Conservation (phyloP, 31 red algal species). For the Porphyra umbilicalis region DNA sequence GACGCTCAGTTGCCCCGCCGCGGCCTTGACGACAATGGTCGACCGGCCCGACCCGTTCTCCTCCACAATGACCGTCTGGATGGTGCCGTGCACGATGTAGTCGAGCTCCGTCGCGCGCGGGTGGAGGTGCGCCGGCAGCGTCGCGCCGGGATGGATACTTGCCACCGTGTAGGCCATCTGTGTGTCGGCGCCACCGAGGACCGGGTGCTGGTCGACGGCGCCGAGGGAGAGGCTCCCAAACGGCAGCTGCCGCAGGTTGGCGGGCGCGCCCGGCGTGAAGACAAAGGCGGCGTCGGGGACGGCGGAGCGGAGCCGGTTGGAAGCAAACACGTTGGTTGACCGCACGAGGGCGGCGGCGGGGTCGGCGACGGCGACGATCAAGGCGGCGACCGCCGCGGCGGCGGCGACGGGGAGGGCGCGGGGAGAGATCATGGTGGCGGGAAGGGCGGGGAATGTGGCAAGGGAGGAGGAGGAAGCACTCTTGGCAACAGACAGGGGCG, state of each 20-base stretch:
- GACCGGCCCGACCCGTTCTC: conserved; percentile 3
- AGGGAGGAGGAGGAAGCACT: no score
- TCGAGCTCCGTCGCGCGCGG: conserved; percentile 22
- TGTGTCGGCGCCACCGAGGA: conserved; percentile 40
- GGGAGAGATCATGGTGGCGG: neutral
- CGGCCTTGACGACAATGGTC: neutral
- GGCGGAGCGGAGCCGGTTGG: neutral
- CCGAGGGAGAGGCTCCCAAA: conserved; percentile 9
- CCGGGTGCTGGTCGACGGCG: conserved; percentile 22
- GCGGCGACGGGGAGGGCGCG: neutral
- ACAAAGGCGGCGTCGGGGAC: neutral
- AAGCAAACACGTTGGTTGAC: neutral
- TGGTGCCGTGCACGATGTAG: conserved; percentile 2
- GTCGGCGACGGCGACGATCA: neutral
- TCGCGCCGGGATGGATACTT: conserved; percentile 5
- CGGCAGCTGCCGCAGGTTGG: neutral
- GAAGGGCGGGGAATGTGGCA: neutral
- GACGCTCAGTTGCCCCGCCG: conserved; percentile 2
- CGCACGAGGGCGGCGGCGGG: neutral
- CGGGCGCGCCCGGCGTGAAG: neutral
- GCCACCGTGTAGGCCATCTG: conserved; percentile 22
- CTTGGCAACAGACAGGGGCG: no score
- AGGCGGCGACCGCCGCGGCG: neutral
- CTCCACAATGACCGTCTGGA: neutral
- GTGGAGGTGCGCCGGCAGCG: conserved; percentile 43